A percentile compares a stretch with the other conserved stretches of the same genome.
Evolutionary conservation across 2,329 filamentous ascomycete species (phyloP).

Genomic region (Cercospora nicotianae): DNA sequence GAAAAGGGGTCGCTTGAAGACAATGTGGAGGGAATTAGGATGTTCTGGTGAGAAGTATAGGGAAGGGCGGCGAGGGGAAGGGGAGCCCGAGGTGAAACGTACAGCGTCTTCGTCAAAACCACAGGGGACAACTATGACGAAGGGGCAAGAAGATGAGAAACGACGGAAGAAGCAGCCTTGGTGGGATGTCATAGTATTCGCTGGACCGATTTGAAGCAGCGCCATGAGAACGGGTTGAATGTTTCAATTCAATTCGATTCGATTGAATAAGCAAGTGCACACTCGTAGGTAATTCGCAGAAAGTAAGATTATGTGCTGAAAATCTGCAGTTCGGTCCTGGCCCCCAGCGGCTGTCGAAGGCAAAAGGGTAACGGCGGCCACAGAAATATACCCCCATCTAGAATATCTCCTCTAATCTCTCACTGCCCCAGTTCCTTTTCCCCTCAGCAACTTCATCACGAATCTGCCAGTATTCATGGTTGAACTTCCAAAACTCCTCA

Average conservation of each 20-base stretch:
- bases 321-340: neutral
- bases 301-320: neutral
- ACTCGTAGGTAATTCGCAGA: neutral
- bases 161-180: neutral
- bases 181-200: neutral
- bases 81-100: neutral
- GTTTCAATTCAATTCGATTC: too few relatives aligned
- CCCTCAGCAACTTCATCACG: slow-evolving; percentile 66
- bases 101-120: neutral
- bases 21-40: neutral
- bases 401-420: slow-evolving; percentile 72
- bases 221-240: neutral
- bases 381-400: slow-evolving; percentile 31
- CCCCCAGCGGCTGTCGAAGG: neutral
- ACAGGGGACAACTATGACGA: neutral
- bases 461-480: slow-evolving; percentile 81
- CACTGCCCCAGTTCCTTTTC: slow-evolving; percentile 61
- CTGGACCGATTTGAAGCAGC: neutral
- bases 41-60: neutral
- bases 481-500: slow-evolving; percentile 87
- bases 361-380: neutral
- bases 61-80: neutral
- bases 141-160: neutral
- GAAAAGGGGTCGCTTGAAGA: neutral
- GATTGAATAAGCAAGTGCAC: neutral